A percentile compares a stretch with the other conserved stretches of the same genome.
phyloP scores from a whole-genome alignment of 257 asterid species.

The Handroanthus guayacan region DNA sequence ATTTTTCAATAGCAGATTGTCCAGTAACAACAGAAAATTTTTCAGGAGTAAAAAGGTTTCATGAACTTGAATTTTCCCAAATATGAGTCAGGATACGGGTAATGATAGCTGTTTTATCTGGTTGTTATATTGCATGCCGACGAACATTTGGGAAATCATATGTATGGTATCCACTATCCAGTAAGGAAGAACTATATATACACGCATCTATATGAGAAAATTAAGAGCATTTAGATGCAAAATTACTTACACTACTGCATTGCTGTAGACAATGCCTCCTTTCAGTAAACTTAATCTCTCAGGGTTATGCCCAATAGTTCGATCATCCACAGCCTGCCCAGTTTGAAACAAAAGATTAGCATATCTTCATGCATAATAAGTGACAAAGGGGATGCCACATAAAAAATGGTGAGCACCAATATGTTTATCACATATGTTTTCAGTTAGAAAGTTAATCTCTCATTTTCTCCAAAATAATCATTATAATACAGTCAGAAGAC shows the following conservation, averaged over 20 bases:
- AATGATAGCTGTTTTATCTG: background rate
- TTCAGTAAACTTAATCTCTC: constrained; percentile 90
- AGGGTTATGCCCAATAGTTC: constrained; percentile 92
- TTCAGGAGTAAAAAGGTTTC: constrained; percentile 17
- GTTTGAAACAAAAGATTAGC: constrained; percentile 33
- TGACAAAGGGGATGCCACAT: background rate
- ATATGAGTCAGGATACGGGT: constrained; percentile 13
- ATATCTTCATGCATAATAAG: background rate
- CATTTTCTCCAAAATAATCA: background rate
- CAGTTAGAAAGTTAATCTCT: constrained; percentile 15
- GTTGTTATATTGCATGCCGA: background rate
- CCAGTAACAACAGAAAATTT: constrained; percentile 14
- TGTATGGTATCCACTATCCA: background rate
- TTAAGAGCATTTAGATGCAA: constrained; percentile 31
- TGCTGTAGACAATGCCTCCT: constrained; percentile 93
- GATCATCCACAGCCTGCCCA: constrained; percentile 85
- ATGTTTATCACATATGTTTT: background rate
- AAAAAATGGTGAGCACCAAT: background rate
- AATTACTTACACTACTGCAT: constrained; percentile 78
- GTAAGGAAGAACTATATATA: background rate
- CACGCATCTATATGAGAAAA: constrained; percentile 12
- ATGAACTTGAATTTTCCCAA: constrained; percentile 17
- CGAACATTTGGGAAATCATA: background rate
- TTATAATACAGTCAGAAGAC: background rate
- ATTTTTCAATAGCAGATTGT: constrained; percentile 15